phyloP scores from a whole-genome alignment of 106 monocot genomes.

The Dioscorea dumetorum region DNA sequence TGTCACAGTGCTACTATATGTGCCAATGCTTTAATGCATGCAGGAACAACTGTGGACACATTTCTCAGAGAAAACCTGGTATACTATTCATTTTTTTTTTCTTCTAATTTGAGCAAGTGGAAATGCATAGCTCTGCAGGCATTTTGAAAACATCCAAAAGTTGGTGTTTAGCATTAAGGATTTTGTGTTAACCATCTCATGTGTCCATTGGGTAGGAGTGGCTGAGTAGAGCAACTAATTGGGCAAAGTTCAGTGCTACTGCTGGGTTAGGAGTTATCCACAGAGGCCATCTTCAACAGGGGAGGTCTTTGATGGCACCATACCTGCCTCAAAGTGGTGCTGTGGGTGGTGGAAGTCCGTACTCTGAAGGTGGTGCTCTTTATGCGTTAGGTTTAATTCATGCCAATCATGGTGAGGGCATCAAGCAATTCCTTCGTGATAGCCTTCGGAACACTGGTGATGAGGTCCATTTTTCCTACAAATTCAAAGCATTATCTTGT shows the following conservation, averaged over 20 bases:
- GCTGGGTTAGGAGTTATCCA: constrained; percentile 98
- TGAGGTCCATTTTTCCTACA: constrained; percentile 47
- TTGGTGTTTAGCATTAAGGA: too few species aligned
- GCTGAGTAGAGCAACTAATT: constrained; percentile 97
- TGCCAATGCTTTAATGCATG: constrained; percentile 99
- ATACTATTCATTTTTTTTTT: not conserved
- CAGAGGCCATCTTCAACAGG: constrained; percentile 96
- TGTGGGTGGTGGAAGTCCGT: constrained; percentile 83
- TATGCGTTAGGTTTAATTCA: constrained; percentile 98
- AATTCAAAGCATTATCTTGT: not conserved
- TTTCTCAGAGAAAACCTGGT: constrained; percentile 99
- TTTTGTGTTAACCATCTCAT: too few species aligned
- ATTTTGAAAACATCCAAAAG: too few species aligned
- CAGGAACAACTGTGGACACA: constrained; percentile 97
- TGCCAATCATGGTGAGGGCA: constrained; percentile 97
- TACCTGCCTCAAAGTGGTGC: constrained; percentile 97
- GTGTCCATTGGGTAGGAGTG: constrained; percentile 53
- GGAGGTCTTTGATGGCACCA: constrained; percentile 95
- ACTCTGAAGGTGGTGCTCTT: constrained; percentile 99
- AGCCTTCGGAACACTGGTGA: constrained; percentile 77
- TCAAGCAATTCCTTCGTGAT: constrained; percentile 94
- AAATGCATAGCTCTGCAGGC: too few species aligned
- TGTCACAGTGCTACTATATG: constrained; percentile 99
- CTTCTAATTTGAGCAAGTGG: too few species aligned
- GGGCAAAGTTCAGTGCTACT: constrained; percentile 99